A percentile compares a stretch with the other conserved stretches of the same genome.
Conservation (phyloP, 108 stramenopile species). For the Nannochloropsis oceanica region DNA sequence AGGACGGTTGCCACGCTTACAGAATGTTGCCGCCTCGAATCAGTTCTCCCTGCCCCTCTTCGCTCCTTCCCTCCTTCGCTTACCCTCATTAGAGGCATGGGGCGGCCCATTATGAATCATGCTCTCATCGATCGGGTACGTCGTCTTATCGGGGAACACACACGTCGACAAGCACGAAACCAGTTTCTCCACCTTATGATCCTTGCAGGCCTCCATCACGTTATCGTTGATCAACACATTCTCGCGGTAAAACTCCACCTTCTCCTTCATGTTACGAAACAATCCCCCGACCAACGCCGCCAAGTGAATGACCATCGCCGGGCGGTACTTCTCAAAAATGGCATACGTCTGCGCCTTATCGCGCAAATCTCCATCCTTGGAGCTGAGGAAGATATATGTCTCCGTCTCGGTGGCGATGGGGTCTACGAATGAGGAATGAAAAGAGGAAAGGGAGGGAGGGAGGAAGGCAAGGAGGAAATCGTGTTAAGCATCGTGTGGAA, state of each 20-base stretch:
- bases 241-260: constrained; percentile 95
- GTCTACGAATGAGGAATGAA: not conserved
- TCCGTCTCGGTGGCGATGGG: constrained; percentile 13
- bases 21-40: not conserved
- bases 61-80: not conserved
- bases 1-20: not conserved
- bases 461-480: no score
- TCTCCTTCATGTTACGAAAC: constrained; percentile 61
- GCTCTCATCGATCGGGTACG: constrained; percentile 97
- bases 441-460: no score
- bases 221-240: constrained; percentile 81
- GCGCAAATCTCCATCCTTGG: constrained; percentile 37
- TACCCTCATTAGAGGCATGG: constrained; percentile 72
- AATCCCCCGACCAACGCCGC: constrained; percentile 93
- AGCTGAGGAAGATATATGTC: constrained; percentile 29
- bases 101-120: constrained; percentile 97
- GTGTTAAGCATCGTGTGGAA: no score
- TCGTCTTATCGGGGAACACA: constrained; percentile 98
- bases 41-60: not conserved
- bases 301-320: constrained; percentile 95
- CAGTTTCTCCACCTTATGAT: constrained; percentile 72
- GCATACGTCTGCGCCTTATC: constrained; percentile 55
- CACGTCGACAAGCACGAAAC: constrained; percentile 91
- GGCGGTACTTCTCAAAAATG: constrained; percentile 80
- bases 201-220: constrained; percentile 45